phyloP scores from a whole-genome alignment of 768 basidiomycete species.

The Neoboletus magnificus region DNA sequence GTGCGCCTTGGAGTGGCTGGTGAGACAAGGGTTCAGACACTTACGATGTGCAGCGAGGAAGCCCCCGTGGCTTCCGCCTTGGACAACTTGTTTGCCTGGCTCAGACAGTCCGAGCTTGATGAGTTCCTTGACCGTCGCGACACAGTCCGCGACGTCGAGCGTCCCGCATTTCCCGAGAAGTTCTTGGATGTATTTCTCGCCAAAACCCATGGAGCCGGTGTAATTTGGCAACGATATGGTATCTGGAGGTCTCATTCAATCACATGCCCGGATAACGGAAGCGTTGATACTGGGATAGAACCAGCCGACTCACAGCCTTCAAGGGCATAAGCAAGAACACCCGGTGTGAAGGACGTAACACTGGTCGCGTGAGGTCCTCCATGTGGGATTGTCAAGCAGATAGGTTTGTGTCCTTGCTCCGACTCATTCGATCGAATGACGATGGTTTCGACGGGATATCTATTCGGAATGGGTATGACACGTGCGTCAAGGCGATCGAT shows the following conservation, averaged over 20 bases:
- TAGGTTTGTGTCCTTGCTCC: constrained; percentile 26
- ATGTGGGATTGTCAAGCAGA: constrained; percentile 54
- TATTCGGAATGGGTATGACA: constrained; percentile 39
- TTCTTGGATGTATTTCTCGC: constrained; percentile 55
- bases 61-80: constrained; percentile 71
- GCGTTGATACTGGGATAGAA: background rate
- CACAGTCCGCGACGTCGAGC: constrained; percentile 64
- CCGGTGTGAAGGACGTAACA: constrained; percentile 47
- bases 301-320: constrained; percentile 54
- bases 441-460: constrained; percentile 52
- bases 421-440: constrained; percentile 38
- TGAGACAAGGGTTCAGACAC: constrained; percentile 18
- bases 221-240: constrained; percentile 42
- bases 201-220: constrained; percentile 64
- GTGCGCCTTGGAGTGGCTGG: background rate
- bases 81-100: constrained; percentile 24
- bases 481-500: background rate
- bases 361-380: constrained; percentile 59
- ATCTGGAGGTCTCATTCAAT: constrained; percentile 34
- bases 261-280: background rate
- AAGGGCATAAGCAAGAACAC: constrained; percentile 43
- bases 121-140: constrained; percentile 51
- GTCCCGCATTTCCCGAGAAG: constrained; percentile 42
- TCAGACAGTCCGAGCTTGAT: constrained; percentile 38
- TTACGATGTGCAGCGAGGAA: constrained; percentile 58